phyloP scores from a whole-genome alignment of 768 basidiomycete genomes.

The Pleurotus citrinopileatus region DNA sequence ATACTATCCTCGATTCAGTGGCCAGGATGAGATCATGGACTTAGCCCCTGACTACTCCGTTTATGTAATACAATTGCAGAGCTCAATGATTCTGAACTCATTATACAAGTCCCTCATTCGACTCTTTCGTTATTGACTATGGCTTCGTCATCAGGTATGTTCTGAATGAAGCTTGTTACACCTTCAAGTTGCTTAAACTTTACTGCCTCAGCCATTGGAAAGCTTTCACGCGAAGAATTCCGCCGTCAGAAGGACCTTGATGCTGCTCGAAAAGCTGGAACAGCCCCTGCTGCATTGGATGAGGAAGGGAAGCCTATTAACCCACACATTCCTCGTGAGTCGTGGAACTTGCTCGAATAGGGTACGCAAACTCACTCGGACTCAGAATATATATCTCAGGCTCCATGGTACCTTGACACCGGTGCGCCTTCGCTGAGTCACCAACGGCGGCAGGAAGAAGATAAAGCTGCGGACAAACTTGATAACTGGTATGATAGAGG shows the following conservation, averaged over 20 bases:
- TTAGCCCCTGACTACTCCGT: background rate
- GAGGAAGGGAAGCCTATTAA: conserved; percentile 96
- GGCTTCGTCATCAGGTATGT: conserved; percentile 7
- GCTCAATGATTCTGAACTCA: too few species aligned
- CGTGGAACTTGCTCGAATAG: background rate
- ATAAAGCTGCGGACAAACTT: conserved; percentile 55
- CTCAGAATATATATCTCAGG: conserved; percentile 95
- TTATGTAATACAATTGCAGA: background rate
- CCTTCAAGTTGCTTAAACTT: background rate
- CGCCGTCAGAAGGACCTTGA: conserved; percentile 95
- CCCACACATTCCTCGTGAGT: conserved; percentile 96
- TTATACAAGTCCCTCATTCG: too few species aligned
- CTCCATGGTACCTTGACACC: conserved; percentile 97
- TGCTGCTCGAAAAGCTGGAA: conserved; percentile 97
- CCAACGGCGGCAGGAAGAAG: conserved; percentile 76
- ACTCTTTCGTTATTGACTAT: background rate
- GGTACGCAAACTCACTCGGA: conserved; percentile 6
- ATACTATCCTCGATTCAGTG: conserved; percentile 32
- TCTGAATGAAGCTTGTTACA: background rate
- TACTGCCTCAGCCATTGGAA: conserved; percentile 52
- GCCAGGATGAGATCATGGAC: conserved; percentile 36
- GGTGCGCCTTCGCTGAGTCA: conserved; percentile 92
- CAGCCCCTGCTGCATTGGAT: conserved; percentile 93
- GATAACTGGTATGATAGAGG: conserved; percentile 93
- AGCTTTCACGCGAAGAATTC: conserved; percentile 92